Evolutionary conservation across 345 rosid genomes (phyloP).

Genomic region (Raphanus raphanistrum): DNA sequence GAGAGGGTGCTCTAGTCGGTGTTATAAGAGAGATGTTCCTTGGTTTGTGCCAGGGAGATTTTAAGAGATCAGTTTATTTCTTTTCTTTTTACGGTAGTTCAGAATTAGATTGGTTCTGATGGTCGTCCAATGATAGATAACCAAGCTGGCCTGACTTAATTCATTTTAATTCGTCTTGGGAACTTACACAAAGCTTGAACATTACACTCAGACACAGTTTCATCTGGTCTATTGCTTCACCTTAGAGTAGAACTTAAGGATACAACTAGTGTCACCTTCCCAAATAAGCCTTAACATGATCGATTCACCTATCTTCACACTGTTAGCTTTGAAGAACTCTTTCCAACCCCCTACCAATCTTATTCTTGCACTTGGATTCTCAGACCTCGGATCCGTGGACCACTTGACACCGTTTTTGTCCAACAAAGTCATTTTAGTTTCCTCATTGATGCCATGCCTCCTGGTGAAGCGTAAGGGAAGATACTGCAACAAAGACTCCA

Average conservation of each 20-base stretch:
- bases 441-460: background rate
- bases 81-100: too few species aligned
- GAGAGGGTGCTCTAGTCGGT: too few species aligned
- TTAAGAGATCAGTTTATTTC: background rate
- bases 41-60: background rate
- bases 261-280: background rate
- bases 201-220: background rate
- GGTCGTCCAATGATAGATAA: background rate
- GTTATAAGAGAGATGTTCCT: background rate
- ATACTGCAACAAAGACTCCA: background rate
- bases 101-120: background rate
- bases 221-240: background rate
- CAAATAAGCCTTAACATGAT: background rate
- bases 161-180: background rate
- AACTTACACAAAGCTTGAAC: background rate
- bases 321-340: background rate
- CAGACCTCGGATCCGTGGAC: background rate
- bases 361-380: background rate
- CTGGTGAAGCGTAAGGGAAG: background rate
- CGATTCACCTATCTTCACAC: background rate
- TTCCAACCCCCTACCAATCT: conserved; percentile 18
- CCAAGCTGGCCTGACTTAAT: background rate
- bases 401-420: conserved; percentile 11
- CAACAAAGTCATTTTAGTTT: background rate
- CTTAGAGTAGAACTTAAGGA: background rate